Conservation (phyloP, 768 basidiomycete genomes). For the Amanita polypyramis region DNA sequence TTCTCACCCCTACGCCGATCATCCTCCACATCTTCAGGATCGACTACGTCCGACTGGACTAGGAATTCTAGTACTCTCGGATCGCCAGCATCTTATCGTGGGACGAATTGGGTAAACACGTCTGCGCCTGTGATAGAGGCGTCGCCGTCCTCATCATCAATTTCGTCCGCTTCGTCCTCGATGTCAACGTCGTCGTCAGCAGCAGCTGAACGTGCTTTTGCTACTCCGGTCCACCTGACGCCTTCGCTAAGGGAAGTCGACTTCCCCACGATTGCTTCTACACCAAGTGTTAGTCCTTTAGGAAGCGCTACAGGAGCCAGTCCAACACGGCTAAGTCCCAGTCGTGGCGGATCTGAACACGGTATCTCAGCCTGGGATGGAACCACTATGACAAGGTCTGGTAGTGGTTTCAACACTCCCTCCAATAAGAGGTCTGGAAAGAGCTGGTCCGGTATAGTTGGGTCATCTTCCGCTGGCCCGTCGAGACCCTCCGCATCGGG, state of each 20-base stretch:
- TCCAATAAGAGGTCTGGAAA: not conserved
- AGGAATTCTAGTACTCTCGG: conserved; percentile 13
- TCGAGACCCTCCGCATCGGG: not conserved
- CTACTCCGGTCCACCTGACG: not conserved
- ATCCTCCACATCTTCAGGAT: conserved; percentile 13
- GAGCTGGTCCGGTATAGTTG: conserved; percentile 10
- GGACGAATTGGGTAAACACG: not conserved
- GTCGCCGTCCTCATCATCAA: not conserved
- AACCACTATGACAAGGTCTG: not conserved
- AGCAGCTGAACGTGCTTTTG: not conserved
- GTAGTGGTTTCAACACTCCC: not conserved
- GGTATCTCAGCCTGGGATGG: not conserved
- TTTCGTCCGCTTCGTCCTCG: not conserved
- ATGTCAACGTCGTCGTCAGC: not conserved
- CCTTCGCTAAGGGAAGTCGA: not conserved
- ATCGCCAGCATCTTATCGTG: not conserved
- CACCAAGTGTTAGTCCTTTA: too few relatives aligned
- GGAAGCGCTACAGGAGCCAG: not conserved
- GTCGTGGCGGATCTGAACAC: not conserved
- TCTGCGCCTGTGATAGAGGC: not conserved
- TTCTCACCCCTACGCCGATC: conserved; percentile 13
- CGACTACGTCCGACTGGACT: conserved; percentile 13
- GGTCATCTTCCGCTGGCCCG: not conserved
- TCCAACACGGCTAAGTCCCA: not conserved
- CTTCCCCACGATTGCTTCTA: not conserved